These are phyloP conservation scores for Leptomonas pyrrhocoris DNA, from an alignment of 208 protist species.

Conservation along the genomic window DNA sequence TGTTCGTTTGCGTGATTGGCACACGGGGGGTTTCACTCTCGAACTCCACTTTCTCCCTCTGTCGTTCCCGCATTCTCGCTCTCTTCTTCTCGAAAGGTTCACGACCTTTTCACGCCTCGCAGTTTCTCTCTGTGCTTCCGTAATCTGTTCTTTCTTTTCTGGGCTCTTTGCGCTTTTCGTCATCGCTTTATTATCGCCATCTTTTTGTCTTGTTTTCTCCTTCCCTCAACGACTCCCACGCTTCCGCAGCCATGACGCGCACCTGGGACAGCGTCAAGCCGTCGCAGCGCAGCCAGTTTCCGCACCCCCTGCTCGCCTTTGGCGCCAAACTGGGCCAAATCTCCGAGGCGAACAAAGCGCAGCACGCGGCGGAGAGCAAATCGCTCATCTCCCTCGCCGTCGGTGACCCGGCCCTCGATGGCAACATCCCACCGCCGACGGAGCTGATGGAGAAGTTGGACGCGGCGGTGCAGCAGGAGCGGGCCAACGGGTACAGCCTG, in stretches of 20 bases:
- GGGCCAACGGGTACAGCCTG: slow-evolving; percentile 75
- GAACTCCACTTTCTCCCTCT: too few species aligned
- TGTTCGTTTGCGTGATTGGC: too few species aligned
- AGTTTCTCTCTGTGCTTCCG: neutral
- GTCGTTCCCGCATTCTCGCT: neutral
- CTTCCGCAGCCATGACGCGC: slow-evolving; percentile 9
- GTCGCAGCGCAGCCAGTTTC: slow-evolving; percentile 28
- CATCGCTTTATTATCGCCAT: slow-evolving; percentile 1
- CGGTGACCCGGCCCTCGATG: slow-evolving; percentile 72
- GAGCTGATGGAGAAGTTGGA: slow-evolving; percentile 50
- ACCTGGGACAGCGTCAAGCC: slow-evolving; percentile 86
- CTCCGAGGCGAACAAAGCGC: slow-evolving; percentile 17
- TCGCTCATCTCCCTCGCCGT: slow-evolving; percentile 53
- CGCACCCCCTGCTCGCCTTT: slow-evolving; percentile 37
- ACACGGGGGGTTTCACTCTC: too few species aligned
- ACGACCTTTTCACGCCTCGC: too few species aligned
- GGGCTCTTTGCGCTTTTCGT: neutral
- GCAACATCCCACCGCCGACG: slow-evolving; percentile 64
- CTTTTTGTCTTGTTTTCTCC: slow-evolving; percentile 2
- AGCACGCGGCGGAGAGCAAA: slow-evolving; percentile 37
- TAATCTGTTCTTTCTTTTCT: neutral
- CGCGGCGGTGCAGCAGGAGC: slow-evolving; percentile 39
- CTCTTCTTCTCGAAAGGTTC: slow-evolving; percentile 1
- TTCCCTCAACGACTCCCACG: neutral
- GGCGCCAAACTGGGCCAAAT: slow-evolving; percentile 27